Conservation (phyloP, 1,284 basidiomycete species). For the Sphaerobolus stellatus region DNA sequence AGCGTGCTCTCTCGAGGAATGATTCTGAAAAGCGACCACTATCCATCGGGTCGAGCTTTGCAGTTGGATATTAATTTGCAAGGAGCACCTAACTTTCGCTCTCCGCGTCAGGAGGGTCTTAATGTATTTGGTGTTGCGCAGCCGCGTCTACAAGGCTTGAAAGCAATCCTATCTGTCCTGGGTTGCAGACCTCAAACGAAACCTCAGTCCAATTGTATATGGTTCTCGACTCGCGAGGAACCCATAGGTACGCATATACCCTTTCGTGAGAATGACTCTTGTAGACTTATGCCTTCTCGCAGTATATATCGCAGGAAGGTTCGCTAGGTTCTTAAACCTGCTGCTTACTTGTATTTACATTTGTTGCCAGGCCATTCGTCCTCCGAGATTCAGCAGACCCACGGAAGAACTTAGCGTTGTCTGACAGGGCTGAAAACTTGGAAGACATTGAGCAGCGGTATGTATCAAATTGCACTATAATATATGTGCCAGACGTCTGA, state of each 20-base stretch:
- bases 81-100: slow-evolving; percentile 95
- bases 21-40: slow-evolving; percentile 92
- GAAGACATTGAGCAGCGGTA: slow-evolving; percentile 88
- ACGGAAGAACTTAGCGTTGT: slow-evolving; percentile 76
- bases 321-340: background rate
- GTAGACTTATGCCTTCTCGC: slow-evolving; percentile 20
- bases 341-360: background rate
- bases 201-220: slow-evolving; percentile 71
- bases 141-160: slow-evolving; percentile 89
- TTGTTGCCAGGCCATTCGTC: slow-evolving; percentile 74
- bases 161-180: slow-evolving; percentile 88
- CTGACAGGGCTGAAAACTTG: slow-evolving; percentile 91
- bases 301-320: slow-evolving; percentile 85
- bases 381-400: slow-evolving; percentile 91
- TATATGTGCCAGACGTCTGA: background rate
- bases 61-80: slow-evolving; percentile 91
- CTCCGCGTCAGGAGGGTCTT: slow-evolving; percentile 70
- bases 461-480: background rate
- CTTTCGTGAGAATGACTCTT: background rate
- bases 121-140: slow-evolving; percentile 95
- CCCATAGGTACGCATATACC: slow-evolving; percentile 59
- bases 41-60: slow-evolving; percentile 85
- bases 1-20: slow-evolving; percentile 89
- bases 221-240: slow-evolving; percentile 85
- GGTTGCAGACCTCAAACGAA: slow-evolving; percentile 67